Evolutionary conservation across 176 grass and related monocot species (phyloP).

Genomic region (Elymus sibiricus): DNA sequence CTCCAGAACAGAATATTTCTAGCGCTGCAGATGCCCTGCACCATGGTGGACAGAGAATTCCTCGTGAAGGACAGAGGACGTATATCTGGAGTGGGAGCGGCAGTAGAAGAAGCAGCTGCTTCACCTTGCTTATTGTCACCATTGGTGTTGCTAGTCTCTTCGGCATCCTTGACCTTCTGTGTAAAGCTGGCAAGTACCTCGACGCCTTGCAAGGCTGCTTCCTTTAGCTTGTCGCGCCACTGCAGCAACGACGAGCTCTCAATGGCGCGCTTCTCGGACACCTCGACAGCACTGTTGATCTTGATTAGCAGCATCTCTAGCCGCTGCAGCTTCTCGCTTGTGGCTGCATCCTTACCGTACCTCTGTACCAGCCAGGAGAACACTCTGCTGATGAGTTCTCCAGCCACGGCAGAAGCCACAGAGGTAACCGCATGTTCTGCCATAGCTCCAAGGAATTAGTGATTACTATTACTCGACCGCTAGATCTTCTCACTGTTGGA

Average conservation of each 20-base stretch:
- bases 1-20: not conserved
- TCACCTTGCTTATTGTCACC: not conserved
- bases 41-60: not conserved
- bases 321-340: conserved; percentile 17
- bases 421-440: not conserved
- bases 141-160: not conserved
- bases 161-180: not conserved
- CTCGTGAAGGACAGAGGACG: not conserved
- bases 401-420: not conserved
- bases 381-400: not conserved
- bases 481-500: not conserved
- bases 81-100: not conserved
- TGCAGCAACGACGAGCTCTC: not conserved
- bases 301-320: conserved; percentile 30
- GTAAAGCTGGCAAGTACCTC: not conserved
- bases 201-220: not conserved
- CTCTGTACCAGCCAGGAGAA: not conserved
- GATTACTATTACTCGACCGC: not conserved
- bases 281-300: not conserved
- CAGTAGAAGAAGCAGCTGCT: not conserved
- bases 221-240: conserved; percentile 33
- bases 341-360: not conserved
- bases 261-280: not conserved
- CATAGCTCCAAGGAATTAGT: not conserved
- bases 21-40: not conserved